Evolutionary conservation across 2,329 filamentous ascomycete genomes (phyloP).

Genomic region (Echinosphaeria canescens): DNA sequence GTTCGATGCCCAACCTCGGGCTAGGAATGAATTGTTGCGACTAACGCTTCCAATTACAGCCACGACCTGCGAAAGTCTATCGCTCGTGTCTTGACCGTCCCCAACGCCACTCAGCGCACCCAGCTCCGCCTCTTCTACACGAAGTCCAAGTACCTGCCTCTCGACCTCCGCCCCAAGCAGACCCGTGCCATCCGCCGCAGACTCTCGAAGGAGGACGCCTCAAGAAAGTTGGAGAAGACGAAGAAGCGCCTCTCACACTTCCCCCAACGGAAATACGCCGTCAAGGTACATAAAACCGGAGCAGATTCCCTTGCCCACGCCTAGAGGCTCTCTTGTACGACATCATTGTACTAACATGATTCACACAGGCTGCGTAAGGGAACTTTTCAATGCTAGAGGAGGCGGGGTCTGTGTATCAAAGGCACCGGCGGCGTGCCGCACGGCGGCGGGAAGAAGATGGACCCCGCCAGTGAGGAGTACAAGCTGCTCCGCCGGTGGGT

Average conservation of each 20-base stretch:
- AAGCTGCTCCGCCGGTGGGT: no score
- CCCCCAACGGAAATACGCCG: constrained; percentile 95
- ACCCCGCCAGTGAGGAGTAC: no score
- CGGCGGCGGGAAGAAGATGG: no score
- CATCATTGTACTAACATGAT: no score
- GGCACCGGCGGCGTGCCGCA: constrained; percentile 9
- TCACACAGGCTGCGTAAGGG: constrained; percentile 7
- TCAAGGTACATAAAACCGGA: constrained; percentile 53
- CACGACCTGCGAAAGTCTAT: constrained; percentile 99
- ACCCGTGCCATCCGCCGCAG: constrained; percentile 95
- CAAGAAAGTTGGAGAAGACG: constrained; percentile 73
- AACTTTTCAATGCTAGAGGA: constrained; percentile 5
- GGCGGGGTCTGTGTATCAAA: constrained; percentile 7
- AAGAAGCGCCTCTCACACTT: constrained; percentile 95
- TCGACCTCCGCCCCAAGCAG: constrained; percentile 97
- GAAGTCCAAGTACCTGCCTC: constrained; percentile 98
- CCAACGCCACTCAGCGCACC: constrained; percentile 98
- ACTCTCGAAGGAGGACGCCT: constrained; percentile 79
- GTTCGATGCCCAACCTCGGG: constrained; percentile 1
- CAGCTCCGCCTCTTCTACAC: constrained; percentile 99
- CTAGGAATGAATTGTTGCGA: constrained; percentile 2
- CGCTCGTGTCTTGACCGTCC: constrained; percentile 94
- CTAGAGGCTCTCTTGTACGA: no score
- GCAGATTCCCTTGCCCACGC: no score
- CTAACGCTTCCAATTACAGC: constrained; percentile 36